These are phyloP conservation scores for Pisolithus microcarpus DNA, from an alignment of 768 basidiomycete species.

Conservation along the genomic window DNA sequence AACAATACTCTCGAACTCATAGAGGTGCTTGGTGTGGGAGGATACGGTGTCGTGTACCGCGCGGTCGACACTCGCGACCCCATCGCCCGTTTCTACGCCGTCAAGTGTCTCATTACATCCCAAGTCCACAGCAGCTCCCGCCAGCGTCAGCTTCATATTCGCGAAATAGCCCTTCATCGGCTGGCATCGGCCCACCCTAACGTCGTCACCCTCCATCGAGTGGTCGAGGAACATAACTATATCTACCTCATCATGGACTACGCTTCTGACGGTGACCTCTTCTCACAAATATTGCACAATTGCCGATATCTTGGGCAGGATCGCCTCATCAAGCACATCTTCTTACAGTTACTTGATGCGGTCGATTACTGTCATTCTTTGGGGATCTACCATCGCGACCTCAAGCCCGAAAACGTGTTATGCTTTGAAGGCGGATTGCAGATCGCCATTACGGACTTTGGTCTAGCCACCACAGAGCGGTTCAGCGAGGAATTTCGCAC, in stretches of 20 bases:
- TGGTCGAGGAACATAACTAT: constrained; percentile 73
- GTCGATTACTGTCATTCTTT: constrained; percentile 88
- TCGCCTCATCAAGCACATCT: constrained; percentile 78
- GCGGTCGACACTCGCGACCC: constrained; percentile 56
- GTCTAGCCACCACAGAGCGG: constrained; percentile 83
- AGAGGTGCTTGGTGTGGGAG: constrained; percentile 84
- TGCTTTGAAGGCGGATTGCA: constrained; percentile 73
- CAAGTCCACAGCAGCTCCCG: constrained; percentile 38
- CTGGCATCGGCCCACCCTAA: constrained; percentile 68
- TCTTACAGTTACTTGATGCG: constrained; percentile 89
- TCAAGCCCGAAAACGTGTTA: constrained; percentile 95
- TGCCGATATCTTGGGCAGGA: constrained; percentile 81
- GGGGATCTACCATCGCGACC: constrained; percentile 92
- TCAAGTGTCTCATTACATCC: constrained; percentile 79
- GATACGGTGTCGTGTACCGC: constrained; percentile 93
- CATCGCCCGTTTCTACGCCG: constrained; percentile 61
- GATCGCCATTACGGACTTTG: constrained; percentile 91
- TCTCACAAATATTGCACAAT: constrained; percentile 75
- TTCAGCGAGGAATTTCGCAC: constrained; percentile 85
- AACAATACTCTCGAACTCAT: constrained; percentile 74
- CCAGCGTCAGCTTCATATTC: constrained; percentile 71
- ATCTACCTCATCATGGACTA: constrained; percentile 94
- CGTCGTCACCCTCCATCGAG: constrained; percentile 84
- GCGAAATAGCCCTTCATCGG: constrained; percentile 81
- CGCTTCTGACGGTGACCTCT: constrained; percentile 85